phyloP scores from a whole-genome alignment of 495 filamentous ascomycete genomes.

The Podospora tetraspora region DNA sequence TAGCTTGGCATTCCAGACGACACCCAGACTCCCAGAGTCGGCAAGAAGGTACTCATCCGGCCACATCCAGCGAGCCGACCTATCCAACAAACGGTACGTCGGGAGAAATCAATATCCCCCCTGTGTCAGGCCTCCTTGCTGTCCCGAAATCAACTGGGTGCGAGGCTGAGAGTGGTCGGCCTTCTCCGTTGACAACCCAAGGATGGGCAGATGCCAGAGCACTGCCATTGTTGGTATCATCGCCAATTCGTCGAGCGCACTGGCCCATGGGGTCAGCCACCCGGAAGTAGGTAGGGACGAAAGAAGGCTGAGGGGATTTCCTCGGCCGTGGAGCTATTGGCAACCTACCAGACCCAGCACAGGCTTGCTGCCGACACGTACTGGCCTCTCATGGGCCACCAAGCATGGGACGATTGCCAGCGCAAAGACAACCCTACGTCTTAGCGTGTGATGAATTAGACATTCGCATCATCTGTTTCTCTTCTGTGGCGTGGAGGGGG shows the following conservation, averaged over 20 bases:
- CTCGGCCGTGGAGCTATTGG: background rate
- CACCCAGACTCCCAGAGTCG: too few species aligned
- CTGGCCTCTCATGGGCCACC: background rate
- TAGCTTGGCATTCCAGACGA: background rate
- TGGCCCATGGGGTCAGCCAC: background rate
- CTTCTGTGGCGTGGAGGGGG: background rate
- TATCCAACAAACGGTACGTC: background rate
- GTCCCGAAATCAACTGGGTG: too few species aligned
- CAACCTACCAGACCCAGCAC: background rate
- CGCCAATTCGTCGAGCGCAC: background rate
- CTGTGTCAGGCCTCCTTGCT: too few species aligned
- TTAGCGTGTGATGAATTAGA: background rate
- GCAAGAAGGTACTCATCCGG: background rate
- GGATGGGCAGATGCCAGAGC: background rate
- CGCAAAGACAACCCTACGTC: background rate
- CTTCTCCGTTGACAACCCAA: background rate
- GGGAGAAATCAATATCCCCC: background rate
- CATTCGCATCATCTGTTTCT: background rate
- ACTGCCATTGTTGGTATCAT: background rate
- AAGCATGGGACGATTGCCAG: background rate
- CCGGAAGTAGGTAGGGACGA: too few species aligned
- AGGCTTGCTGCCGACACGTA: background rate
- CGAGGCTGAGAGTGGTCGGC: too few species aligned
- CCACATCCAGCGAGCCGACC: background rate
- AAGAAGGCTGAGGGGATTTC: background rate